Base-by-base conservation (phyloP, 192 early-diverging fungal species). In the Backusella circina region DNA sequence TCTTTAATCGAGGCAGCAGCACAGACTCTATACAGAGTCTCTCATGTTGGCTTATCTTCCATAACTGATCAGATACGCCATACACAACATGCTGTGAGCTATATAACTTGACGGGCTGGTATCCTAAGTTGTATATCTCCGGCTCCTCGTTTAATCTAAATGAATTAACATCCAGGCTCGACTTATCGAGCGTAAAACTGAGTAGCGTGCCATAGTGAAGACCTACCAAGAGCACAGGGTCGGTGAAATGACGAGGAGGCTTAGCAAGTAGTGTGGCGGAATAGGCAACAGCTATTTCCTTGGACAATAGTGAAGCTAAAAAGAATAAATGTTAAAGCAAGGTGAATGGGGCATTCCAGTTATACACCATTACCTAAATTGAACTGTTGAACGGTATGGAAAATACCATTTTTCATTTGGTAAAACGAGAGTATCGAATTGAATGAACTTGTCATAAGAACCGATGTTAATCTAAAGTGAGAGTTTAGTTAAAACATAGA, bases 371-470 rank as follows among this genome's bases (percentile, higher is more conserved):
- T 72, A 54, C 71, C 31, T 32, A 72, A 35, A 35, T 72, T 38
- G 8, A 57, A 10, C 26, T n/a, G 30, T 23, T 72, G 47, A 23
- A 38, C 30, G 23, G 5, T 32, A 35, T 57, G 28, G 15, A 72
- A 23, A 23, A 50, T 35, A 12, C 18, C 30, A 54, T 57, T 54
- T 57, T 72, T 33, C 21, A 72, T 16, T 8, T 31, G 21, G n/a
- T 57, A 72, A 38, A 72, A 72, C 0, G 30, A 16, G 23, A 72
- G 12, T 21, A 33, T 32, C 26, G 47, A n/a, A n/a, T 72, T 36
- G 21, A 57, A 72, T 5, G 71, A 32, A 33, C 71, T 51, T 32
- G 50, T 50, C 23, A 15, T 50, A 72, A 72, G 30, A 21, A 72
- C 44, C 23, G 32, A 57, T 13, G 28, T 47, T 57, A 38, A 32